Percentiles rank a stretch among this genome's conserved stretches.
Conservation (phyloP, 768 basidiomycete species). For the Hygrophoropsis aurantiaca region DNA sequence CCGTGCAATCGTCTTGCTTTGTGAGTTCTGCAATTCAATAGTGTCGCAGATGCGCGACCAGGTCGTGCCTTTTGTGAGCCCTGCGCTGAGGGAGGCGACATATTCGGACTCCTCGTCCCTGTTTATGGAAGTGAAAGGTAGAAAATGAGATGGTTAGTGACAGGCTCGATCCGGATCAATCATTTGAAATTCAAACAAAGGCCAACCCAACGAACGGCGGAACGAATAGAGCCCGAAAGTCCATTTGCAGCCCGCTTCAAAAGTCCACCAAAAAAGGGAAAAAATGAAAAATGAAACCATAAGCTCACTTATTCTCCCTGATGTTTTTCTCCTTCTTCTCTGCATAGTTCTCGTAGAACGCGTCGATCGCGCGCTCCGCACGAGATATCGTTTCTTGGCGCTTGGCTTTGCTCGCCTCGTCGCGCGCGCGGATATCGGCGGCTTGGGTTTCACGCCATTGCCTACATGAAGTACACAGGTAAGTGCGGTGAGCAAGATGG, state of each 20-base stretch:
- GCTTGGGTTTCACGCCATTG: slow-evolving; percentile 88
- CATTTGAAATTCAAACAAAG: not conserved
- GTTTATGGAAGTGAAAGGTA: slow-evolving; percentile 4
- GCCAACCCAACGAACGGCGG: not conserved
- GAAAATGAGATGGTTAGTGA: slow-evolving; percentile 4
- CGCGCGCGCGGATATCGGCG: slow-evolving; percentile 78
- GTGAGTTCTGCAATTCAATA: slow-evolving; percentile 91
- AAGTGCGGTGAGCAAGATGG: slow-evolving; percentile 5
- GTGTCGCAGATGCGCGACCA: slow-evolving; percentile 92
- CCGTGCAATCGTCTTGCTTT: slow-evolving; percentile 93
- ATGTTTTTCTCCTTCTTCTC: slow-evolving; percentile 89
- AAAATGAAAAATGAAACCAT: too few species aligned
- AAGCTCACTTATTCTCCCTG: slow-evolving; percentile 98
- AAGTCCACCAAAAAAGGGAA: not conserved
- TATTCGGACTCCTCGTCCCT: slow-evolving; percentile 90
- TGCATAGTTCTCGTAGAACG: slow-evolving; percentile 88
- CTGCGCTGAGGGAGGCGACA: slow-evolving; percentile 66
- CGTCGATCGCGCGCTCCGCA: slow-evolving; percentile 85
- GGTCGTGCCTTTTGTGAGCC: slow-evolving; percentile 86
- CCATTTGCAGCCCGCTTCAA: too few species aligned
- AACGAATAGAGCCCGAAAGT: too few species aligned
- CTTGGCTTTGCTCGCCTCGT: slow-evolving; percentile 73
- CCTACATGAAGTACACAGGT: slow-evolving; percentile 37
- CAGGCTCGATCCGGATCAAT: not conserved
- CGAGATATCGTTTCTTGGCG: slow-evolving; percentile 81